Conservation (phyloP, 768 basidiomycete species). For the Trametes punicea region DNA sequence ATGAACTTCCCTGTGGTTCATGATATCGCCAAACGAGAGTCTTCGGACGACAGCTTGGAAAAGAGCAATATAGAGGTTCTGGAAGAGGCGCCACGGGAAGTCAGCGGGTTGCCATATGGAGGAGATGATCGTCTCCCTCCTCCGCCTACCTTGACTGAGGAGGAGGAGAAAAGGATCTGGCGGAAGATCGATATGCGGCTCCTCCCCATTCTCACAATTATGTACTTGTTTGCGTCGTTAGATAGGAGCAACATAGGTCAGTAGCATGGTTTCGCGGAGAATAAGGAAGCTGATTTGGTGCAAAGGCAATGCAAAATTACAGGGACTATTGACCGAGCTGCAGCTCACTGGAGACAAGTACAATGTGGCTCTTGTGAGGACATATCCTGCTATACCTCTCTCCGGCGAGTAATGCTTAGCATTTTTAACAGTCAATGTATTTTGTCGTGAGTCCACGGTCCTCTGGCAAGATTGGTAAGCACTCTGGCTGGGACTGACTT, state of each 20-base stretch:
- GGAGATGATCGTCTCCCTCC: conserved; percentile 28
- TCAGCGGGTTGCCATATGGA: not conserved
- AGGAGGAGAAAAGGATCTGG: conserved; percentile 36
- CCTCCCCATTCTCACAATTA: conserved; percentile 30
- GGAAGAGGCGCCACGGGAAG: not conserved
- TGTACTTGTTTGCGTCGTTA: conserved; percentile 29
- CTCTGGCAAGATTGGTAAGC: not conserved
- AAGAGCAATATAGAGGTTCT: not conserved
- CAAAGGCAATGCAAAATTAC: conserved; percentile 25
- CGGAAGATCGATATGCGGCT: conserved; percentile 29
- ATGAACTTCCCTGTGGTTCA: too few species aligned
- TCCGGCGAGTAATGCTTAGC: not conserved
- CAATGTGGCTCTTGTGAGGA: conserved; percentile 57
- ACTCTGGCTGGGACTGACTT: not conserved
- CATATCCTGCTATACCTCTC: not conserved
- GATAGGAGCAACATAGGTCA: conserved; percentile 28
- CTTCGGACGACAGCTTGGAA: not conserved
- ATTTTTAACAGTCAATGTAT: conserved; percentile 52
- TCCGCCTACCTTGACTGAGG: conserved; percentile 40
- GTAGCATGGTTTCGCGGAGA: too few species aligned
- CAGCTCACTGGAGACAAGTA: conserved; percentile 54
- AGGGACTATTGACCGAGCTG: conserved; percentile 54
- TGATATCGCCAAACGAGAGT: not conserved
- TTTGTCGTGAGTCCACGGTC: conserved; percentile 52
- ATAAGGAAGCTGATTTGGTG: not conserved